Evolutionary conservation across 1,284 basidiomycete species (phyloP).

Genomic region (Tausonia pullulans): DNA sequence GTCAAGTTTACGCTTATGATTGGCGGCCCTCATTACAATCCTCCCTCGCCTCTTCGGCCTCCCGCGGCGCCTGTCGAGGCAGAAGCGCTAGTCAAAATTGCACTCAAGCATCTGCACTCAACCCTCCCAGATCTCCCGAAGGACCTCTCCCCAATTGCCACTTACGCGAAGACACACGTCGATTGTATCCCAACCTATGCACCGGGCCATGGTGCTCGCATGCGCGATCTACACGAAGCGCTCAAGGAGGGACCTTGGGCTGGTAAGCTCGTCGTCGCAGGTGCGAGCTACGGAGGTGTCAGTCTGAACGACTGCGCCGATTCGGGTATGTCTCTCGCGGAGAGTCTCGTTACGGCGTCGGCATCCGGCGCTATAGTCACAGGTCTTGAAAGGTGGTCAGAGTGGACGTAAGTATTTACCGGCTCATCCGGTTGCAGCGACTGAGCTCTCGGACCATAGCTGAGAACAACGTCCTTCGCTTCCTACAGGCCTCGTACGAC

Average conservation of each 20-base stretch:
- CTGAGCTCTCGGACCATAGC: neutral
- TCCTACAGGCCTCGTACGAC: too few relatives aligned
- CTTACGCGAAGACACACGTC: conserved; percentile 47
- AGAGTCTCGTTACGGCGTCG: conserved; percentile 16
- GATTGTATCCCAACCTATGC: conserved; percentile 74
- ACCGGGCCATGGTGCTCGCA: conserved; percentile 60
- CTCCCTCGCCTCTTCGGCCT: neutral
- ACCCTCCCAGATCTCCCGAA: conserved; percentile 40
- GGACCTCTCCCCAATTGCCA: conserved; percentile 44
- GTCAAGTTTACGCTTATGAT: conserved; percentile 82
- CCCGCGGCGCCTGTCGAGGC: neutral
- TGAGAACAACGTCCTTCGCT: neutral
- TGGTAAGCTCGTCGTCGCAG: conserved; percentile 58
- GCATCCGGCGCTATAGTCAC: conserved; percentile 22
- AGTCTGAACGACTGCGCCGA: conserved; percentile 83
- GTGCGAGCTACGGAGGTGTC: conserved; percentile 78
- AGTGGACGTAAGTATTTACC: conserved; percentile 19
- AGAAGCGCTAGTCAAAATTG: conserved; percentile 25
- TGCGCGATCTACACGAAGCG: conserved; percentile 48
- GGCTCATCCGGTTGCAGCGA: neutral
- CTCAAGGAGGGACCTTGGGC: conserved; percentile 43
- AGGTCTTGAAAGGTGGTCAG: conserved; percentile 30
- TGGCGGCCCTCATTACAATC: conserved; percentile 59
- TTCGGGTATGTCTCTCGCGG: conserved; percentile 44
- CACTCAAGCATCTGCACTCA: conserved; percentile 38